Conservation (phyloP, 2,329 filamentous ascomycete species). For the Claviceps spartinae region DNA sequence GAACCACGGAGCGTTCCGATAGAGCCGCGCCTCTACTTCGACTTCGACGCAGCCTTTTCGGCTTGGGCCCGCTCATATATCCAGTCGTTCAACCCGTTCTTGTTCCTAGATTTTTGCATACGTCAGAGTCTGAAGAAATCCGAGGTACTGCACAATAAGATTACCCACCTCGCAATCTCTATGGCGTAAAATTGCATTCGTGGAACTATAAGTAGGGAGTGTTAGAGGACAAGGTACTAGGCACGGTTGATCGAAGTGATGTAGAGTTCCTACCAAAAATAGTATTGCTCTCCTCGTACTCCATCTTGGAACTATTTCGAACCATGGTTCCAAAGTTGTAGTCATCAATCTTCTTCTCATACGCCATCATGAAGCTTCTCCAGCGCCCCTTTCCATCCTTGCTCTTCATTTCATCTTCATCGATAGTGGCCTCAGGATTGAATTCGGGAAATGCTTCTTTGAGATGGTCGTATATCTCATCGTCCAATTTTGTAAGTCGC, state of each 20-base stretch:
- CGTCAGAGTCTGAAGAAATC: background rate
- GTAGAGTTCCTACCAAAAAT: conserved; percentile 60
- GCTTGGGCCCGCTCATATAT: conserved; percentile 73
- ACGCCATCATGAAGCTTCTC: conserved; percentile 86
- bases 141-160: background rate
- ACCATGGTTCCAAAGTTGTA: conserved; percentile 97
- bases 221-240: background rate
- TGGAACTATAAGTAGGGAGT: conserved; percentile 25
- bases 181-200: conserved; percentile 44
- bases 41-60: conserved; percentile 25
- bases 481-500: conserved; percentile 84
- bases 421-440: conserved; percentile 63
- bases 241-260: background rate
- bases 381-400: conserved; percentile 87
- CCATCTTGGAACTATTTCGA: conserved; percentile 59
- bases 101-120: conserved; percentile 45
- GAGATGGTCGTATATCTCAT: conserved; percentile 88
- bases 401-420: conserved; percentile 97
- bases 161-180: conserved; percentile 30
- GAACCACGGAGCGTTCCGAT: background rate
- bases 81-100: conserved; percentile 88
- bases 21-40: conserved; percentile 4
- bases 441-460: conserved; percentile 84
- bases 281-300: conserved; percentile 79
- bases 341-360: conserved; percentile 91